Percentiles rank a stretch among this genome's conserved stretches.
Conservation (phyloP, 805 yeast species). For the Candida mattraensis region DNA sequence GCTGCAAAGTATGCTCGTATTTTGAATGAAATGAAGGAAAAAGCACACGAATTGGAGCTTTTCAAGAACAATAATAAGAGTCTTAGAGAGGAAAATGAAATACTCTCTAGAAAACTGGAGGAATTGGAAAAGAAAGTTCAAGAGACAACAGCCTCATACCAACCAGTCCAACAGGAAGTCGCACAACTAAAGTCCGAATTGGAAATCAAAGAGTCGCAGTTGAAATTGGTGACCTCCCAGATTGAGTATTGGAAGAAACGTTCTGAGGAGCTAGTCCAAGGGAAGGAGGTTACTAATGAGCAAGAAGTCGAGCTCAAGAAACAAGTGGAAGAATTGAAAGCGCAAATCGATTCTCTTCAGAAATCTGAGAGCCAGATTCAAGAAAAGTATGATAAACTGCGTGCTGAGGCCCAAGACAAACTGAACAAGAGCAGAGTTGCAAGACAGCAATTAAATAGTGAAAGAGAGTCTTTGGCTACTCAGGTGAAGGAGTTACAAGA, state of each 20-base stretch:
- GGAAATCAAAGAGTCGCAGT: conserved; percentile 49
- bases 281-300: conserved; percentile 16
- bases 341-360: conserved; percentile 18
- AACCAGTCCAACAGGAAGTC: conserved; percentile 17
- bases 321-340: conserved; percentile 27
- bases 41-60: conserved; percentile 28
- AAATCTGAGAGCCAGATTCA: conserved; percentile 17
- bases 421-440: conserved; percentile 28
- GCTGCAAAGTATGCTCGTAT: conserved; percentile 23
- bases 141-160: conserved; percentile 3
- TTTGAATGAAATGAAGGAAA: conserved; percentile 28
- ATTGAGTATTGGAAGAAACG: conserved; percentile 58
- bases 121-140: conserved; percentile 19
- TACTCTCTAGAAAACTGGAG: conserved; percentile 10
- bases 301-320: conserved; percentile 17
- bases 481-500: conserved; percentile 19
- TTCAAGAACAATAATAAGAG: conserved; percentile 31
- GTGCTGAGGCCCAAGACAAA: conserved; percentile 32
- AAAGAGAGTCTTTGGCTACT: conserved; percentile 15
- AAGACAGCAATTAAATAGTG: conserved; percentile 19
- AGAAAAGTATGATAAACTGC: conserved; percentile 30
- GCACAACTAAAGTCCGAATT: conserved; percentile 29
- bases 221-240: conserved; percentile 50
- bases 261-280: conserved; percentile 44
- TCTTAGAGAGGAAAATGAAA: conserved; percentile 25